Percentiles rank a stretch among this genome's conserved stretches.
phyloP scores from a whole-genome alignment of 2,329 filamentous ascomycete genomes.

The Hymenoscyphus occultus region DNA sequence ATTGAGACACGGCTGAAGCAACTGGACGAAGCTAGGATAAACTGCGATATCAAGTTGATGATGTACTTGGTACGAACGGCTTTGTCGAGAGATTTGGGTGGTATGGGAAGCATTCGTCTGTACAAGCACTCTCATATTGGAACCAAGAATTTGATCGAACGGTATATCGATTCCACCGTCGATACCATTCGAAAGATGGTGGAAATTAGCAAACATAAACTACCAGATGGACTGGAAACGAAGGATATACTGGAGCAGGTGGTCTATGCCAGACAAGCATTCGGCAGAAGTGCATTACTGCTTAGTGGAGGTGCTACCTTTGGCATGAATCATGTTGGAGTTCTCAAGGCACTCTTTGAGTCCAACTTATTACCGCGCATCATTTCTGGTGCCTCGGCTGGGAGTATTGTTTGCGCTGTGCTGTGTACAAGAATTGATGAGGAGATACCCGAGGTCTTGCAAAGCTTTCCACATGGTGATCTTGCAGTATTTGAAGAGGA shows the following conservation, averaged over 20 bases:
- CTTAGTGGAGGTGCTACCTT: slow-evolving; percentile 69
- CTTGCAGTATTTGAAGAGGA: slow-evolving; percentile 61
- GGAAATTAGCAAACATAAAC: slow-evolving; percentile 50
- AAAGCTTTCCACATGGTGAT: slow-evolving; percentile 59
- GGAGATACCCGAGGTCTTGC: slow-evolving; percentile 57
- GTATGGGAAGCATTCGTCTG: slow-evolving; percentile 78
- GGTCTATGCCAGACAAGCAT: slow-evolving; percentile 59
- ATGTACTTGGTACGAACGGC: slow-evolving; percentile 77
- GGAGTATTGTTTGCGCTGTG: slow-evolving; percentile 66
- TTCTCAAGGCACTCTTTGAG: slow-evolving; percentile 65
- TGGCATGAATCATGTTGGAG: slow-evolving; percentile 70
- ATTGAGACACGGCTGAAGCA: slow-evolving; percentile 68
- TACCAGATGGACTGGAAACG: slow-evolving; percentile 53
- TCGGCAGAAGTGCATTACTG: slow-evolving; percentile 63
- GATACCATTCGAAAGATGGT: slow-evolving; percentile 71
- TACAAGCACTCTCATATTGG: slow-evolving; percentile 84
- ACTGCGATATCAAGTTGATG: slow-evolving; percentile 72
- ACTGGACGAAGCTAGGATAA: slow-evolving; percentile 70
- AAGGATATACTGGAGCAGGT: slow-evolving; percentile 56
- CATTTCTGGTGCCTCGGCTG: slow-evolving; percentile 66
- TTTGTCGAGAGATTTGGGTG: slow-evolving; percentile 75
- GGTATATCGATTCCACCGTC: slow-evolving; percentile 77
- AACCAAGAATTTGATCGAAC: slow-evolving; percentile 82
- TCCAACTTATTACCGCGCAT: slow-evolving; percentile 62
- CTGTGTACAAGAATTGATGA: slow-evolving; percentile 62